Evolutionary conservation across 148 eudicot genomes (phyloP).

Genomic region (Linanthus parryae): DNA sequence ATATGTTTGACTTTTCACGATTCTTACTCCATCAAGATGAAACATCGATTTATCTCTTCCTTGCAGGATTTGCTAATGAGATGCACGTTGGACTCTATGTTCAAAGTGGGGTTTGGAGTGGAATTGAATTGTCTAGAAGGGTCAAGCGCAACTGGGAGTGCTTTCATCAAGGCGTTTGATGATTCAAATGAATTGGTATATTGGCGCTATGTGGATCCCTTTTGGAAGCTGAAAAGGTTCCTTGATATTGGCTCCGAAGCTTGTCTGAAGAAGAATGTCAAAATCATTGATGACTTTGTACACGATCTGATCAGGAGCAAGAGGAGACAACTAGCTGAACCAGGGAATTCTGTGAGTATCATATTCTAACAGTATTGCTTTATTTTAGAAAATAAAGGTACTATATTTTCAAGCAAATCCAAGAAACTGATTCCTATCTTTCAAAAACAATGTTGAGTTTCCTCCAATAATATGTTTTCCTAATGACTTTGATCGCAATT

Average conservation of each 20-base stretch:
- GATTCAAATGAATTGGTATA: conserved; percentile 46
- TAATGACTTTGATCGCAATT: too few species aligned
- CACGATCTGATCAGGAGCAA: conserved; percentile 37
- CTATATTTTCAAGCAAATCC: neutral
- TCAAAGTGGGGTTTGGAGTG: conserved; percentile 82
- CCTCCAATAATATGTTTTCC: too few species aligned
- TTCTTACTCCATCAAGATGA: too few species aligned
- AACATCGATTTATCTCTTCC: too few species aligned
- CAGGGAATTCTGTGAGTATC: conserved; percentile 22
- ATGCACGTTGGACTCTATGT: conserved; percentile 56
- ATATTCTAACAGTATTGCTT: neutral
- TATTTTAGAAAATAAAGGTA: neutral
- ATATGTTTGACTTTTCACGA: too few species aligned
- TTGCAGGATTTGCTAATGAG: conserved; percentile 72
- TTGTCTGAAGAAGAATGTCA: conserved; percentile 41
- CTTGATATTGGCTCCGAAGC: conserved; percentile 65
- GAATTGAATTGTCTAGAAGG: conserved; percentile 66
- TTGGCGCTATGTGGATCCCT: conserved; percentile 57
- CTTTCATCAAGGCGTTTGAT: conserved; percentile 74
- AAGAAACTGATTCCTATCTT: too few species aligned
- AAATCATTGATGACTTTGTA: conserved; percentile 47
- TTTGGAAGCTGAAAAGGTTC: conserved; percentile 57
- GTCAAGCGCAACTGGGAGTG: conserved; percentile 42
- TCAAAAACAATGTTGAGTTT: too few species aligned
- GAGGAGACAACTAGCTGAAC: conserved; percentile 30